Evolutionary conservation across 768 basidiomycete species (phyloP), one percentile per base, ranked within the genome.

Genomic region (Grammothele lineata): DNA sequence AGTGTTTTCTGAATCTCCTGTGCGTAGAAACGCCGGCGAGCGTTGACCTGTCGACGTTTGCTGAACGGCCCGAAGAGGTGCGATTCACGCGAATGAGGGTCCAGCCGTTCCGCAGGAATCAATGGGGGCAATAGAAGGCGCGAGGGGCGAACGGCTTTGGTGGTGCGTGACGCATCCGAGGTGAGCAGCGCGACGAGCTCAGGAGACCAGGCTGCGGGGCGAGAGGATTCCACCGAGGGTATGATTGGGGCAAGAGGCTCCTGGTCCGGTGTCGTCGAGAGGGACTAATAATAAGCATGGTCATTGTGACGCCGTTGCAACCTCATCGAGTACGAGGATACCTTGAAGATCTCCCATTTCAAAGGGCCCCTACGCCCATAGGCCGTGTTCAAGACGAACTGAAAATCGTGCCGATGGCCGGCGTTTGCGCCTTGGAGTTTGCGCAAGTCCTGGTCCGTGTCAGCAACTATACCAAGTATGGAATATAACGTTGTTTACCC

Each of bases 331-430:
- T n/a, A n/a, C n/a, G n/a, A n/a, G n/a, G n/a, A n/a, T 54, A 87
- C 88, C 69, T 82, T 62, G 63, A 89, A 67, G 35, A 90, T 62
- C 56, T 89, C 85, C 66, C 77, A 75, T 56, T 72, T 78, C 14
- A 92, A 63, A 58, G 76, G 83, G 19, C 88, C 88, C 54, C 77
- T 79, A 48, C 88, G 73, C 24, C 87, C 88, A 63, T 89, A 92
- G 22, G 88, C 88, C 23, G 81, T 56, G 53, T 83, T 76, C 15
- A 92, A 67, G 23, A 89, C 57, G 53, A 74, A 72, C 23, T 69
- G 67, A 55, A 87, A 83, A 25, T 80, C 76, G 45, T 68, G 60
- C 38, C 56, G 54, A 30, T 73, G 58, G 3, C 81, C 77, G 3
- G 56, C 51, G 56, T 80, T 85, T 9, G 85, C 85, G 37, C 63